Evolutionary conservation across 2,329 filamentous ascomycete genomes (phyloP).

Genomic region (Raffaelea deltoideospora): DNA sequence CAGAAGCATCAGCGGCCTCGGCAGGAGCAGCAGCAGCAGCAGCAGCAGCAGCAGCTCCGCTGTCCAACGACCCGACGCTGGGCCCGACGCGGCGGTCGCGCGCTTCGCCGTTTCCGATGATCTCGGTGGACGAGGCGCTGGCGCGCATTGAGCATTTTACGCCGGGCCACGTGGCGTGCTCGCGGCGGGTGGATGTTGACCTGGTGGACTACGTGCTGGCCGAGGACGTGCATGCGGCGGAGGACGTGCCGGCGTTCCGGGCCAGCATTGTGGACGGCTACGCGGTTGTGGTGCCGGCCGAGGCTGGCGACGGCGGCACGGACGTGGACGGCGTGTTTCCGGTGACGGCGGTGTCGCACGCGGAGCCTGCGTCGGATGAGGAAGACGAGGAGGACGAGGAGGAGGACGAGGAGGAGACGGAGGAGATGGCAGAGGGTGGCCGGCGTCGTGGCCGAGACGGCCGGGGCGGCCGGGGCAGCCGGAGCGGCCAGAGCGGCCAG

Average conservation of each 20-base stretch:
- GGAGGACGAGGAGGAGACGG: constrained; percentile 44
- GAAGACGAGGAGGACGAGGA: too few relatives aligned
- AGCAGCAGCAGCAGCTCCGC: too few relatives aligned
- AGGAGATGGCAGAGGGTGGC: too few relatives aligned
- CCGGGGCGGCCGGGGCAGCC: not conserved
- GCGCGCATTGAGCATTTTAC: constrained; percentile 57
- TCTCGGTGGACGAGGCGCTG: constrained; percentile 71
- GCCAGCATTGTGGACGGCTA: constrained; percentile 98
- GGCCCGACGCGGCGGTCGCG: constrained; percentile 59
- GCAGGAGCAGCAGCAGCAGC: constrained; percentile 33
- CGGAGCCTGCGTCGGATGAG: too few relatives aligned
- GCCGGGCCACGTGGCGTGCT: constrained; percentile 42
- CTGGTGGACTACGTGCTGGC: constrained; percentile 70
- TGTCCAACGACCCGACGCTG: constrained; percentile 45
- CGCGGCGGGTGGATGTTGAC: constrained; percentile 42
- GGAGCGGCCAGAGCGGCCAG: not conserved
- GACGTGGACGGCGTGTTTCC: constrained; percentile 69
- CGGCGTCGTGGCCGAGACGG: too few relatives aligned
- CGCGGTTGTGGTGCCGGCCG: constrained; percentile 53
- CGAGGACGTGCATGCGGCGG: constrained; percentile 62
- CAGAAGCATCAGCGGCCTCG: constrained; percentile 34
- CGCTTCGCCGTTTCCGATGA: constrained; percentile 83
- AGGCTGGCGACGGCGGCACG: constrained; percentile 24
- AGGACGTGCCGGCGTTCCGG: constrained; percentile 81
- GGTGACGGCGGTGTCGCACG: constrained; percentile 76